Percentiles rank a stretch among this genome's conserved stretches.
Evolutionary conservation across 768 basidiomycete genomes (phyloP).

Genomic region (Flagelloscypha sp.): DNA sequence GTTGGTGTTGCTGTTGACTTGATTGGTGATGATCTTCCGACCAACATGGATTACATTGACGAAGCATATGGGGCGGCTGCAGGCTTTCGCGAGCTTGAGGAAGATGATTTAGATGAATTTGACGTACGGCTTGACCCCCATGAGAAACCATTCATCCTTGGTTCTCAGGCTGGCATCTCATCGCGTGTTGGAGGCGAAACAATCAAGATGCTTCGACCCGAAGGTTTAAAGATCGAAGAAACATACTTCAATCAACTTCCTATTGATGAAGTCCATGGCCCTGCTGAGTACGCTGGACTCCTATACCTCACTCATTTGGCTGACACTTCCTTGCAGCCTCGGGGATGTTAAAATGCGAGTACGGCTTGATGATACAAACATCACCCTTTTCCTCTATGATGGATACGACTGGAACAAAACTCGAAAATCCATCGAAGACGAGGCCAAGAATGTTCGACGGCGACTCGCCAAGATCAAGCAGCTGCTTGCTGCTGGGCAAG

Average conservation of each 20-base stretch:
- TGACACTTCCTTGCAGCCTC: constrained; percentile 21
- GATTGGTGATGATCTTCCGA: constrained; percentile 87
- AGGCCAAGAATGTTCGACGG: constrained; percentile 80
- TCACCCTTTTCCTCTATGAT: constrained; percentile 73
- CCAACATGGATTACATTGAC: constrained; percentile 82
- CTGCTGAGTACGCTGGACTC: constrained; percentile 46
- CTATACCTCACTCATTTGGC: background rate
- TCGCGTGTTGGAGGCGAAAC: constrained; percentile 78
- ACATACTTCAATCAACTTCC: constrained; percentile 64
- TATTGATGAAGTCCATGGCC: constrained; percentile 40
- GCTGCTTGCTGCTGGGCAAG: constrained; percentile 84
- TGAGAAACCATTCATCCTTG: constrained; percentile 15
- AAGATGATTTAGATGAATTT: constrained; percentile 69
- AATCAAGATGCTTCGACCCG: constrained; percentile 61
- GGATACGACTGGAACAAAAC: constrained; percentile 93
- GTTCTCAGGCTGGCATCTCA: constrained; percentile 33
- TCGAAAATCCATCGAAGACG: constrained; percentile 77
- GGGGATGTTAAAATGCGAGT: constrained; percentile 44
- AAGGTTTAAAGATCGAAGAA: constrained; percentile 61
- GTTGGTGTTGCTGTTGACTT: constrained; percentile 78
- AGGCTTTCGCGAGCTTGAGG: constrained; percentile 62
- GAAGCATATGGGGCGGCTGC: constrained; percentile 72
- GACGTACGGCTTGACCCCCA: constrained; percentile 27
- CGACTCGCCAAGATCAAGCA: constrained; percentile 85
- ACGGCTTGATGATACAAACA: constrained; percentile 51